A percentile compares a stretch with the other conserved stretches of the same genome.
These are phyloP conservation scores for Colletotrichum liriopes DNA, from an alignment of 2,329 filamentous ascomycete genomes.

Conservation along the genomic window DNA sequence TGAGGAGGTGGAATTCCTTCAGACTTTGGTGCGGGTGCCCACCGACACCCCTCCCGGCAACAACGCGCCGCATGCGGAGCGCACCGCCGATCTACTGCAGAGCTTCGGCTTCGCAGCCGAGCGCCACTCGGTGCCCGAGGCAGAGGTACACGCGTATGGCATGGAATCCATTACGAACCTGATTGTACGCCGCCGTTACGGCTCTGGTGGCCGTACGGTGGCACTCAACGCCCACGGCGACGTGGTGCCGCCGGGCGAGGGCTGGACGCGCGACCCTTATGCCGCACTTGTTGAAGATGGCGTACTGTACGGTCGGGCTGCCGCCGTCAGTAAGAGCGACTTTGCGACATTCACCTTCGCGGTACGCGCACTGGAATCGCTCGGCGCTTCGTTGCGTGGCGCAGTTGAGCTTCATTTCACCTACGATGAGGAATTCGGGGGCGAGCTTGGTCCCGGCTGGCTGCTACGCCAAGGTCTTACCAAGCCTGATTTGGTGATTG, in stretches of 20 bases:
- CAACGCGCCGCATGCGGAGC: constrained; percentile 38
- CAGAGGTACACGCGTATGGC: constrained; percentile 27
- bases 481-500: constrained; percentile 33
- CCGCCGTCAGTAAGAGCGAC: constrained; percentile 39
- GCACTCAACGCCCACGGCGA: constrained; percentile 40
- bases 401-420: constrained; percentile 35
- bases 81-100: constrained; percentile 25
- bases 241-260: constrained; percentile 34
- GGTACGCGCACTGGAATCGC: constrained; percentile 32
- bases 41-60: constrained; percentile 35
- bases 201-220: constrained; percentile 18
- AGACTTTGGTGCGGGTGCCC: constrained; percentile 27
- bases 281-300: constrained; percentile 29
- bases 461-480: constrained; percentile 30
- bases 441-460: constrained; percentile 38
- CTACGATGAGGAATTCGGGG: constrained; percentile 40
- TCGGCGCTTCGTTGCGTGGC: constrained; percentile 15
- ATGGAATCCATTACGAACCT: constrained; percentile 41
- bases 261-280: constrained; percentile 33
- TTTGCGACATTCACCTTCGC: constrained; percentile 37
- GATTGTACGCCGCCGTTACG: constrained; percentile 33
- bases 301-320: constrained; percentile 36
- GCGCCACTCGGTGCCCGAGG: constrained; percentile 35
- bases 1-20: constrained; percentile 34
- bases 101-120: constrained; percentile 36